These are phyloP conservation scores for Fusarium camptoceras DNA, from an alignment of 2,329 filamentous ascomycete species.

Conservation along the genomic window DNA sequence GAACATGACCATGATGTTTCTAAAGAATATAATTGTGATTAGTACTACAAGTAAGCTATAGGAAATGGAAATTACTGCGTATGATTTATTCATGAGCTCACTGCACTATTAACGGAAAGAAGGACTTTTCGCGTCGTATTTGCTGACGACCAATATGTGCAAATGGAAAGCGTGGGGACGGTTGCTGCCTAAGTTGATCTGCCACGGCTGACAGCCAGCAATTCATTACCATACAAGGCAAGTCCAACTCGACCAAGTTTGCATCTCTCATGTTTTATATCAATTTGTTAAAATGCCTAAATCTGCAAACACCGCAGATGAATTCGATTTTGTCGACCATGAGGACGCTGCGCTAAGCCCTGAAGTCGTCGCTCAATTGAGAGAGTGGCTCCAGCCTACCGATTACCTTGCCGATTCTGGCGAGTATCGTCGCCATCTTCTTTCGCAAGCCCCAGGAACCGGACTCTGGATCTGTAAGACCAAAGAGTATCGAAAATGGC, in stretches of 20 bases:
- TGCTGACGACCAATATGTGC: too few species aligned
- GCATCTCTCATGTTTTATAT: not conserved
- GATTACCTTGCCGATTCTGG: constrained; percentile 45
- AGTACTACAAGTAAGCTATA: too few species aligned
- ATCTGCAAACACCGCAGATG: constrained; percentile 32
- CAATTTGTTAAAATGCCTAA: constrained; percentile 16
- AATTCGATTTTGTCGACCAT: constrained; percentile 38
- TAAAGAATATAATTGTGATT: too few species aligned
- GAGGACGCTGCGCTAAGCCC: constrained; percentile 27
- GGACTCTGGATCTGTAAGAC: constrained; percentile 45
- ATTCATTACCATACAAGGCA: not conserved
- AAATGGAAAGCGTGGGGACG: not conserved
- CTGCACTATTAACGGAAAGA: too few species aligned
- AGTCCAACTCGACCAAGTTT: not conserved
- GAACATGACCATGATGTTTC: too few species aligned
- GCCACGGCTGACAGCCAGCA: not conserved
- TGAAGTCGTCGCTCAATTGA: constrained; percentile 25
- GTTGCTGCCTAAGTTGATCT: not conserved
- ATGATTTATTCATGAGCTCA: too few species aligned
- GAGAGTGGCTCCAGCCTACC: constrained; percentile 47
- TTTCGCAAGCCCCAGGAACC: constrained; percentile 43
- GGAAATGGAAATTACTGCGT: too few species aligned
- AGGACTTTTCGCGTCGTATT: too few species aligned
- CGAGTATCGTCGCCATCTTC: constrained; percentile 44
- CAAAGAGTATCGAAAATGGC: constrained; percentile 39